Percentiles rank a stretch among this genome's conserved stretches.
phyloP scores from a whole-genome alignment of 768 basidiomycete species.

The Saitozyma podzolica region DNA sequence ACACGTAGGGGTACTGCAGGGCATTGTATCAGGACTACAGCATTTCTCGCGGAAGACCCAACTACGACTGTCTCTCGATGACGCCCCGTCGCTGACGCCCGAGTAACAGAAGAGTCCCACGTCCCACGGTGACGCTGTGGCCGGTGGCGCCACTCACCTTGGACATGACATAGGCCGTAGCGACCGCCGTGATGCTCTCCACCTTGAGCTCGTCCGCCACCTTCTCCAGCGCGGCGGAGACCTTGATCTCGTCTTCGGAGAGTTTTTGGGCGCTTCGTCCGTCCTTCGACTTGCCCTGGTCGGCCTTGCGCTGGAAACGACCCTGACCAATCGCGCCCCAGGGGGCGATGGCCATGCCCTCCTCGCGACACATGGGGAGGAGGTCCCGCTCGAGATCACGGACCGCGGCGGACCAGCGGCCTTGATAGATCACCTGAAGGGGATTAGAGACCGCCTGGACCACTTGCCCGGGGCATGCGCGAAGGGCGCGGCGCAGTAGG shows the following conservation, averaged over 20 bases:
- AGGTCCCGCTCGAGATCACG: conserved; percentile 62
- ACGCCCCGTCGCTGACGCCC: no score
- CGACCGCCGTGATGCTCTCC: conserved; percentile 17
- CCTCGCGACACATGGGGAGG: conserved; percentile 53
- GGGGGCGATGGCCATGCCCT: conserved; percentile 56
- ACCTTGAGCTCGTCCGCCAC: conserved; percentile 30
- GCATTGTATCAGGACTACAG: conserved; percentile 6
- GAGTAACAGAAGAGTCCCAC: no score
- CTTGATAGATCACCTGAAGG: conserved; percentile 40
- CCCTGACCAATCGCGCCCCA: conserved; percentile 57
- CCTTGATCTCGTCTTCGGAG: conserved; percentile 25
- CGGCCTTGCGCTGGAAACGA: conserved; percentile 54
- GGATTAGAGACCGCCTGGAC: conserved; percentile 55
- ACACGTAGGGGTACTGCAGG: conserved; percentile 27
- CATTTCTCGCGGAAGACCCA: no score
- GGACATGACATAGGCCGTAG: conserved; percentile 10
- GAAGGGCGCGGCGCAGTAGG: no score
- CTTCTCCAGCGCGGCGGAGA: conserved; percentile 25
- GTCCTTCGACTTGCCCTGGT: conserved; percentile 34
- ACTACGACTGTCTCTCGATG: no score
- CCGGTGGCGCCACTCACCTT: conserved; percentile 1
- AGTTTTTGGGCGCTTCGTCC: conserved; percentile 10
- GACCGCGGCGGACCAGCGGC: conserved; percentile 20
- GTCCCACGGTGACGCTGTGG: conserved; percentile 26
- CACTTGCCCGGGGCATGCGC: no score